A percentile compares a stretch with the other conserved stretches of the same genome.
These are phyloP conservation scores for Camelina hispida DNA, from an alignment of 345 rosid genomes.

Conservation along the genomic window DNA sequence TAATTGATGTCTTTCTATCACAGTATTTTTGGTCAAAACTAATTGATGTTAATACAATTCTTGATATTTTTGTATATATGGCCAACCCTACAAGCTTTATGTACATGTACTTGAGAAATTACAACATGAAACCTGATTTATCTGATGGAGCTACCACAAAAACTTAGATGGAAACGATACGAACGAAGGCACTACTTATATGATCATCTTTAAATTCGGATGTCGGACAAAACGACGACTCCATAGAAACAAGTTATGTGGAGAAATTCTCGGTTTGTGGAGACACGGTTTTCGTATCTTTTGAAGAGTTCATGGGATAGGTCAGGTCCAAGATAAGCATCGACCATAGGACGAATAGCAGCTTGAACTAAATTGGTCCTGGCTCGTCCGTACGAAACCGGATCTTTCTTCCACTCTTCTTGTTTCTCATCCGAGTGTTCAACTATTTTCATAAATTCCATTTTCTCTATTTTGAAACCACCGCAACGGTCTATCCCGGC, in stretches of 20 bases:
- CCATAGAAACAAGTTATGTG: conserved; percentile 58
- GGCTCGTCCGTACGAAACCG: conserved; percentile 58
- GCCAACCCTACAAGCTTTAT: conserved; percentile 14
- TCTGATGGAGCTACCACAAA: conserved; percentile 4
- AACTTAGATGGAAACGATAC: background rate
- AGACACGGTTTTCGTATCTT: conserved; percentile 50
- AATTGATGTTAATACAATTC: too few relatives aligned
- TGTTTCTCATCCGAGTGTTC: conserved; percentile 58
- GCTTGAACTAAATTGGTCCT: conserved; percentile 62
- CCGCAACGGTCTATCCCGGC: conserved; percentile 51
- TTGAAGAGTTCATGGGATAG: conserved; percentile 54
- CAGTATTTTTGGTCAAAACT: too few relatives aligned
- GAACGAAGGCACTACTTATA: conserved; percentile 3
- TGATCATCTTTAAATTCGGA: conserved; percentile 41
- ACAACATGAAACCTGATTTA: background rate
- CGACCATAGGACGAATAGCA: conserved; percentile 54
- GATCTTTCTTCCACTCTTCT: conserved; percentile 58
- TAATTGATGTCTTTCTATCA: too few relatives aligned
- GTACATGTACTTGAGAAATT: background rate
- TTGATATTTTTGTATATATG: too few relatives aligned
- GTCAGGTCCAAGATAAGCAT: conserved; percentile 57
- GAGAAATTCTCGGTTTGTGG: conserved; percentile 53
- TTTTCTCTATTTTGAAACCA: conserved; percentile 57
- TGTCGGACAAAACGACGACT: conserved; percentile 51
- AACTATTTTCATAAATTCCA: conserved; percentile 52